These are phyloP conservation scores for Plectosphaerella plurivora DNA, from an alignment of 2,329 filamentous ascomycete genomes.

Conservation along the genomic window DNA sequence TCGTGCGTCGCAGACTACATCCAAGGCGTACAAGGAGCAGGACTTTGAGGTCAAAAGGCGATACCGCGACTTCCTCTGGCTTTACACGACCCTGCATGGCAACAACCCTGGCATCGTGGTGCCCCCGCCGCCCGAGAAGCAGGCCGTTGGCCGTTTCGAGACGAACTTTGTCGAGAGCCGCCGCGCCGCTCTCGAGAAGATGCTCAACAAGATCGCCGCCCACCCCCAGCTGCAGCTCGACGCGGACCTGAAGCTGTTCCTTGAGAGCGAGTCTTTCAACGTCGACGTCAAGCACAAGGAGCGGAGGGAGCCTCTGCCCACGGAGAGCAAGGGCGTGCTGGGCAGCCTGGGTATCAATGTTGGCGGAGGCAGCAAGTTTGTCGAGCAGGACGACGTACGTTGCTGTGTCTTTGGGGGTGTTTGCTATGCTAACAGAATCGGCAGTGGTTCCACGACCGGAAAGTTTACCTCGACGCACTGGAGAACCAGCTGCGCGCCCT, in stretches of 20 bases:
- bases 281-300: conserved; percentile 98
- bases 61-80: conserved; percentile 96
- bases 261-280: conserved; percentile 95
- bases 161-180: conserved; percentile 93
- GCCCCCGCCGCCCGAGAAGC: conserved; percentile 94
- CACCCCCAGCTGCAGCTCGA: conserved; percentile 92
- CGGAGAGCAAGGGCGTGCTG: conserved; percentile 90
- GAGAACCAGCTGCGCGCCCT: conserved; percentile 87
- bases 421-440: conserved; percentile 7
- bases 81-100: conserved; percentile 89
- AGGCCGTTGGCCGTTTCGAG: conserved; percentile 93
- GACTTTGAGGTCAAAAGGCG: conserved; percentile 92
- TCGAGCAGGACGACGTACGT: conserved; percentile 92
- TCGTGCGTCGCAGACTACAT: conserved; percentile 65
- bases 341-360: conserved; percentile 77
- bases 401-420: not conserved
- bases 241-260: conserved; percentile 87
- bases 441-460: conserved; percentile 96
- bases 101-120: conserved; percentile 96
- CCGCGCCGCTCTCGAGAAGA: conserved; percentile 87
- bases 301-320: conserved; percentile 77
- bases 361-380: conserved; percentile 78
- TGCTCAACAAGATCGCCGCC: conserved; percentile 92
- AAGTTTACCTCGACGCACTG: conserved; percentile 88
- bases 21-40: conserved; percentile 88